Evolutionary conservation across 163 green algal genomes (phyloP), one percentile per base, ranked within the genome.

Genomic region (Chlamydomonas reinhardtii): DNA sequence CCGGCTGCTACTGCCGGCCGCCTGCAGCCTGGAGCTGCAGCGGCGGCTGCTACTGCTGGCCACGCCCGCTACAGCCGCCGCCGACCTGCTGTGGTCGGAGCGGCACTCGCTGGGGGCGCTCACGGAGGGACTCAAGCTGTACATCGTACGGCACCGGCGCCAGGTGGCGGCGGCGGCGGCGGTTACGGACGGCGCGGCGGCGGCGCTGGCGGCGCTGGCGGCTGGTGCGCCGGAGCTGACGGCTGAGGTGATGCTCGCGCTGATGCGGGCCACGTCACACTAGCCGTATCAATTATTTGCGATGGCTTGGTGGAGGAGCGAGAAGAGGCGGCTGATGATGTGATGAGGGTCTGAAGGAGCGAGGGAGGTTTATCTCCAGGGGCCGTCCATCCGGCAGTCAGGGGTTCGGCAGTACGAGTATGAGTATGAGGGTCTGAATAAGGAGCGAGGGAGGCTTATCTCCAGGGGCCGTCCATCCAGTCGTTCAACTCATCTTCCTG

Each of bases 1-100:
- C 2, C 70, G 70, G 35, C 37, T 76, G 37, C 70, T 76, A 35
- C 56, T 76, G 70, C 22, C 35, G n/a, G 37, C 9, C 22, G 70
- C n/a, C 3, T 76, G 48, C 14, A 56, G 70, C 70, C 12, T 15
- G 22, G 70, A 59, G 35, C 70, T 76, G 35, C 35, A 59, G 70
- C 22, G 8, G 70, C 70, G 70, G 37, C 70, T 76, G 70, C 35
- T 76, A 37, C 20, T 37, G 24, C 34, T 4, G 19, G 22, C 14
- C 35, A 59, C 35, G 37, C 70, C 37, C 19, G 35, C 35, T 19
- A 59, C 22, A 32, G 37, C 25, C 35, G 70, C 56, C 5, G 20
- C 11, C 14, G 70, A 76, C 37, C 70, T 76, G 70, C 24, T 59
- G 35, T 76, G 70, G 70, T 35, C 70, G 70, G 70, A 76, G 35